Conservation (phyloP, 345 rosid species). For the Sisymbrium altissimum region DNA sequence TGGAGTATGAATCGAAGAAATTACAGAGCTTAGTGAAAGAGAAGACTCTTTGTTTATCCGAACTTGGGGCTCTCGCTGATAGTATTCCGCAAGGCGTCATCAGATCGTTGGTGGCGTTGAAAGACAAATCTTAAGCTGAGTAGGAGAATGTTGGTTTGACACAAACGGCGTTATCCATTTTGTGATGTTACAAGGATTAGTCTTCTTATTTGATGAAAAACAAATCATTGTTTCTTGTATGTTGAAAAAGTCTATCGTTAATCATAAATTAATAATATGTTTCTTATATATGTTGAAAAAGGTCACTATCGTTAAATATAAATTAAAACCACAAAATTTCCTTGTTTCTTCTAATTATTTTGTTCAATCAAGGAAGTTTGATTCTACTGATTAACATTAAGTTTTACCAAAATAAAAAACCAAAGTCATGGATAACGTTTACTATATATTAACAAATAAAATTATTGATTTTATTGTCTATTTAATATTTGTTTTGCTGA, state of each 20-base stretch:
- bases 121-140: constrained; percentile 41
- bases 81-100: constrained; percentile 61
- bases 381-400: background rate
- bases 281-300: background rate
- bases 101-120: constrained; percentile 59
- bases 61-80: constrained; percentile 75
- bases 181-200: background rate
- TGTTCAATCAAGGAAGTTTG: background rate
- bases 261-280: background rate
- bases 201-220: background rate
- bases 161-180: background rate
- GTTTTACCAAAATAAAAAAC: no score
- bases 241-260: background rate
- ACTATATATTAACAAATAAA: background rate
- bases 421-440: background rate
- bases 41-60: constrained; percentile 59
- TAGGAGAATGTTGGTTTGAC: background rate
- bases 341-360: background rate
- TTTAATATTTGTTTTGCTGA: background rate
- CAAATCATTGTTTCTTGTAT: background rate
- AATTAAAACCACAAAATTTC: background rate
- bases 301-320: background rate
- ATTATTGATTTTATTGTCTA: background rate
- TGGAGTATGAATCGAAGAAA: constrained; percentile 49
- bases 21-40: constrained; percentile 73